Conservation (phyloP, 2,329 filamentous ascomycete genomes). For the Dactylellina parvicollis region DNA sequence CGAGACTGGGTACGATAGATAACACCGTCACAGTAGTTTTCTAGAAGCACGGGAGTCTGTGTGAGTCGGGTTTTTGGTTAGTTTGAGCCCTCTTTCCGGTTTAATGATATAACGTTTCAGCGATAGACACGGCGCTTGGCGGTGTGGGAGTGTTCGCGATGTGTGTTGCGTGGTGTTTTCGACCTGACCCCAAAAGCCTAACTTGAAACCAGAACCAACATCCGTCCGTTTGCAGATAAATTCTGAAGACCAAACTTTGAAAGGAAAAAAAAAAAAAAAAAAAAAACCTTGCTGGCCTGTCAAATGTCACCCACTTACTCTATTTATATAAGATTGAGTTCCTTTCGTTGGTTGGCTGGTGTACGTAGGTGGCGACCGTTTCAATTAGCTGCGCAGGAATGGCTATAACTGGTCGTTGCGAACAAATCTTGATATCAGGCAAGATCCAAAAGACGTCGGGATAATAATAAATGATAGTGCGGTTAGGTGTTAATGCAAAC, state of each 20-base stretch:
- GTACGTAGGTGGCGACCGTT: slow-evolving; percentile 5
- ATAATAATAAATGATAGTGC: neutral
- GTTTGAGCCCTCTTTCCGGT: neutral
- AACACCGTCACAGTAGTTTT: slow-evolving; percentile 4
- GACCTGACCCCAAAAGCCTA: slow-evolving; percentile 29
- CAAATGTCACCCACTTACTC: neutral
- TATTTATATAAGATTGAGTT: slow-evolving; percentile 13
- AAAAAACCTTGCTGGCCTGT: neutral
- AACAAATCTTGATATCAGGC: neutral
- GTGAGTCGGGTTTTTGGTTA: neutral
- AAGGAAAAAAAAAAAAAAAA: too few species aligned
- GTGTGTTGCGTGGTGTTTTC: slow-evolving; percentile 51
- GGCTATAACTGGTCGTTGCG: neutral
- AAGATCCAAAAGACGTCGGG: neutral
- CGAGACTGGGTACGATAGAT: neutral
- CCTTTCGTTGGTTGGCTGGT: neutral
- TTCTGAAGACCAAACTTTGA: slow-evolving; percentile 31
- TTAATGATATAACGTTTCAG: slow-evolving; percentile 16
- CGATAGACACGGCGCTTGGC: neutral
- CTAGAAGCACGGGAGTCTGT: neutral
- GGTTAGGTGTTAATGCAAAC: neutral
- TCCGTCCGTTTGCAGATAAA: slow-evolving; percentile 37
- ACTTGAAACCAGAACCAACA: slow-evolving; percentile 32
- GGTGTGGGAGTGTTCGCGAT: slow-evolving; percentile 1
- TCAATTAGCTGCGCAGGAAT: neutral